Conservation (phyloP, 1,284 basidiomycete species). For the Boletus calvinii region DNA sequence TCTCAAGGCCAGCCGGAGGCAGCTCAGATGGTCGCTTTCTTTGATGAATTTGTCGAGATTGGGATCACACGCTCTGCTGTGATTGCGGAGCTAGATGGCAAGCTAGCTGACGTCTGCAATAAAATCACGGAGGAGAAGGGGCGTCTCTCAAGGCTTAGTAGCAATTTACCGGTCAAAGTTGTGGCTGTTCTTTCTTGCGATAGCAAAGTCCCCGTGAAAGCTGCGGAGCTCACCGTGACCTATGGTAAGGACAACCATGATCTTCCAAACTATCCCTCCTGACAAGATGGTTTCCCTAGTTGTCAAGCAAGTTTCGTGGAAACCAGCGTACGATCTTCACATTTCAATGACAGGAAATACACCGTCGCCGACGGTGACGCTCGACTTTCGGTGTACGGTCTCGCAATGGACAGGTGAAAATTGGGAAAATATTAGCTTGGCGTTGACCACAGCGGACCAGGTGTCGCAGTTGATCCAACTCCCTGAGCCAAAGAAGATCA, state of each 20-base stretch:
- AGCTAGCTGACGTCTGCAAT: conserved; percentile 15
- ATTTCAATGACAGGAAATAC: conserved; percentile 11
- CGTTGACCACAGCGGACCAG: conserved; percentile 18
- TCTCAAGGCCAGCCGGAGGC: conserved; percentile 3
- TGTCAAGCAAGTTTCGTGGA: conserved; percentile 20
- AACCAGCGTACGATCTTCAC: conserved; percentile 22
- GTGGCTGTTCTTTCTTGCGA: conserved; percentile 13
- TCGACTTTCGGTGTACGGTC: conserved; percentile 25
- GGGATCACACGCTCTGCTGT: conserved; percentile 17
- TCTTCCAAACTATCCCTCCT: not conserved
- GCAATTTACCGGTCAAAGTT: conserved; percentile 3
- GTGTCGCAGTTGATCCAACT: conserved; percentile 18
- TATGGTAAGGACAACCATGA: conserved; percentile 16
- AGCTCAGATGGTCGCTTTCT: conserved; percentile 20
- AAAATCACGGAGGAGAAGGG: conserved; percentile 17
- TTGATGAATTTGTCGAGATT: conserved; percentile 27
- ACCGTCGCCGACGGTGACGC: conserved; percentile 13
- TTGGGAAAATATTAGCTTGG: conserved; percentile 25
- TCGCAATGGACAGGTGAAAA: conserved; percentile 23
- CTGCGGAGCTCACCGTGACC: conserved; percentile 18
- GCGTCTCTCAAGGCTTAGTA: conserved; percentile 8
- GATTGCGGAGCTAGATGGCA: conserved; percentile 20
- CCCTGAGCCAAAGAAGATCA: conserved; percentile 23
- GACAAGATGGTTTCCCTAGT: conserved; percentile 2
- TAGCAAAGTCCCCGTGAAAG: conserved; percentile 2